Base-by-base conservation (phyloP, 768 basidiomycete species). In the Mycena leptocephala region DNA sequence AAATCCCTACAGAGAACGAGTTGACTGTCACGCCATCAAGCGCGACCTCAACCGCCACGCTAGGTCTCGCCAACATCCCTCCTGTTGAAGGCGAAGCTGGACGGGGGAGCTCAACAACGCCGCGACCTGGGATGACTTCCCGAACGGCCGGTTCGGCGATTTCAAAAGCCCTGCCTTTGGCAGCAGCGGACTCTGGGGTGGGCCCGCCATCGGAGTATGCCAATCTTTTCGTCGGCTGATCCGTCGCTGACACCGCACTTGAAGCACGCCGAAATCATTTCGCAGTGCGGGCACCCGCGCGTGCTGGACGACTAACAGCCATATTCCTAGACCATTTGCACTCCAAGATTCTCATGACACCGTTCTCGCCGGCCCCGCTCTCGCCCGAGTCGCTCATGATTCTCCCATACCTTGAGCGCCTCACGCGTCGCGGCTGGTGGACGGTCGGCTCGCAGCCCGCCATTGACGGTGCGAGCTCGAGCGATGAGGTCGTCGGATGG, bases 111-210 rank as follows among this genome's bases (percentile, higher is more conserved):
- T 94, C 9, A 95, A 94, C 80, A 91, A 94, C 77, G 94, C 94
- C 0, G 90, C 93, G 1, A 92, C 92, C 24, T 97, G 96, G 96
- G 96, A 97, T 80, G 98, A 99, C 81, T 99, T 99, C 83, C 98
- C 98, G 9, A 99, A 99, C 82, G 98, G 98, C 41, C 94, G 98
- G 13, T 99, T 99, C 83, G 98, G 98, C 76, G 98, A 99, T 84
- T 96, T 95, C 82, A 96, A 98, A 81, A 98, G 96, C 87, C 98
- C 98, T 26, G 98, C 98, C 0, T 99, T 95, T 79, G 98, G 98
- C 58, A 87, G 88, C 39, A 92, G 92, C 80, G 94, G 93, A 75
- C 93, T 89, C 3, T 97, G 95, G 95, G 94, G 95, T 70, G 92
- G 93, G 43, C 89, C 91, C 14, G 89, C 88, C 55, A 87, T 94